A percentile compares a stretch with the other conserved stretches of the same genome.
phyloP scores from a whole-genome alignment of 1,139 yeast species.

The Suhomyces guaymorum region DNA sequence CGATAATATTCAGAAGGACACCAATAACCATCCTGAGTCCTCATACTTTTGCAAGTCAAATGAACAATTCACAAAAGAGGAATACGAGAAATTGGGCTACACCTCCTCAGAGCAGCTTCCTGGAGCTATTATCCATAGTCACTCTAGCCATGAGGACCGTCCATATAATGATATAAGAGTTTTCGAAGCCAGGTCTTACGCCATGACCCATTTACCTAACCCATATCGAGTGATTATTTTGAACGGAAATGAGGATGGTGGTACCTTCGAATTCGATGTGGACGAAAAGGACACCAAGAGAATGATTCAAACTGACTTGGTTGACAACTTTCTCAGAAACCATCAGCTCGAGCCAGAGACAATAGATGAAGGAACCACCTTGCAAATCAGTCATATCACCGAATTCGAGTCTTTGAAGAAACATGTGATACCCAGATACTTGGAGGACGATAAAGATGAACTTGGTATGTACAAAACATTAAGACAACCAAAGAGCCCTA shows the following conservation, averaged over 20 bases:
- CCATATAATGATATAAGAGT: constrained; percentile 17
- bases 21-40: constrained; percentile 17
- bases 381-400: constrained; percentile 23
- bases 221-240: constrained; percentile 35
- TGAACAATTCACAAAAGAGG: constrained; percentile 8
- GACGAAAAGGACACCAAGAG: constrained; percentile 18
- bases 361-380: constrained; percentile 15
- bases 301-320: constrained; percentile 16
- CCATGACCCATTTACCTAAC: constrained; percentile 29
- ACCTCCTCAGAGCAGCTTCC: constrained; percentile 18
- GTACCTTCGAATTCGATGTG: constrained; percentile 35
- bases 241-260: constrained; percentile 24
- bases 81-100: constrained; percentile 15
- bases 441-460: constrained; percentile 24
- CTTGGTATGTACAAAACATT: constrained; percentile 26
- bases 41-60: constrained; percentile 19
- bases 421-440: constrained; percentile 21
- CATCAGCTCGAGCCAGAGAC: constrained; percentile 13
- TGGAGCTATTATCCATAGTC: constrained; percentile 20
- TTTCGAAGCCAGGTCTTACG: constrained; percentile 20
- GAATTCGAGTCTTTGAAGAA: constrained; percentile 22
- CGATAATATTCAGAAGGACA: constrained; percentile 16
- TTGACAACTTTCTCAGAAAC: constrained; percentile 12
- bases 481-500: constrained; percentile 18
- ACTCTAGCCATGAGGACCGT: constrained; percentile 22